A percentile compares a stretch with the other conserved stretches of the same genome.
Conservation (phyloP, 345 rosid genomes). For the Odontarrhena argentea region DNA sequence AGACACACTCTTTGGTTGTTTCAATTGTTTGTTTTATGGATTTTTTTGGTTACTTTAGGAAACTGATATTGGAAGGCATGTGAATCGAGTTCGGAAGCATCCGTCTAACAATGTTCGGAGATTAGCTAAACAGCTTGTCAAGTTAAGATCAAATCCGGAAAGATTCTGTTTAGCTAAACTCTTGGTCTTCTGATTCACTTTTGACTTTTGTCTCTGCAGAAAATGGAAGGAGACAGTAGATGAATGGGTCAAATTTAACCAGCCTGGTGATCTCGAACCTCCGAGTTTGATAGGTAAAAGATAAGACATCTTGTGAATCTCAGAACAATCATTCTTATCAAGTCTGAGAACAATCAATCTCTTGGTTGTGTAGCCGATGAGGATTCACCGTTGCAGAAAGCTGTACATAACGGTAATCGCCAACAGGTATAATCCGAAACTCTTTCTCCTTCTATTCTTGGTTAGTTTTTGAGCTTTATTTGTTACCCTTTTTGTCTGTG, state of each 20-base stretch:
- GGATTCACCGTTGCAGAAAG: conserved; percentile 83
- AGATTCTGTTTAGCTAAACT: neutral
- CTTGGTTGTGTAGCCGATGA: conserved; percentile 63
- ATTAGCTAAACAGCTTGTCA: conserved; percentile 88
- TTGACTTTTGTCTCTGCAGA: conserved; percentile 43
- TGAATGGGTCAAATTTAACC: conserved; percentile 91
- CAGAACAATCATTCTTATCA: conserved; percentile 1
- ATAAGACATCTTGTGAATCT: neutral
- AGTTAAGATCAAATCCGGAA: conserved; percentile 30
- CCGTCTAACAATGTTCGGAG: conserved; percentile 68
- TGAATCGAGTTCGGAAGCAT: conserved; percentile 75
- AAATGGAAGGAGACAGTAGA: conserved; percentile 95
- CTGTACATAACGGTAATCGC: conserved; percentile 65
- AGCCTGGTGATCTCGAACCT: conserved; percentile 71
- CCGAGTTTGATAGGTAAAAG: conserved; percentile 71
- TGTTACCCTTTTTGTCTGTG: conserved; percentile 35
- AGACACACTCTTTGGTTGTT: neutral
- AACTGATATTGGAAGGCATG: conserved; percentile 44
- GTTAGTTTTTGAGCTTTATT: conserved; percentile 49
- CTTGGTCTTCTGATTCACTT: conserved; percentile 3
- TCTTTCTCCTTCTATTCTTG: conserved; percentile 1
- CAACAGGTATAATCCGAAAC: conserved; percentile 64
- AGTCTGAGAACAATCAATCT: conserved; percentile 20
- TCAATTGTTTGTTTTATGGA: neutral
- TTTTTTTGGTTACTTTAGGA: conserved; percentile 34